Evolutionary conservation across 306 rosid genomes (phyloP), one percentile per base, ranked within the genome.

Genomic region (Prunus mume): DNA sequence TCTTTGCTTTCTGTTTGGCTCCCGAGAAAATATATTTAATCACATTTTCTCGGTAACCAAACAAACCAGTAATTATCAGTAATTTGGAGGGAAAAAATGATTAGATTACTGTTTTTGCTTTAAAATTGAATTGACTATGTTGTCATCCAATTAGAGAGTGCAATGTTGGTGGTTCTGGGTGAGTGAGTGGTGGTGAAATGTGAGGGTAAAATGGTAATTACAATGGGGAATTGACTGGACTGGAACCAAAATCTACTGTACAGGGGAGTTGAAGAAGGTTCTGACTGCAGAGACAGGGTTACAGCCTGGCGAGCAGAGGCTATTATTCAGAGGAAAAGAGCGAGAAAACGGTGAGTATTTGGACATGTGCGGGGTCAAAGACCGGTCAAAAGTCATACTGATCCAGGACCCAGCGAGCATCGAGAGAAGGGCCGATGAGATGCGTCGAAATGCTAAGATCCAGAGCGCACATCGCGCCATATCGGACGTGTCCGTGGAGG

Each of bases 231-330:
- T 69, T 69, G 43, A 47, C 41, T 3, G 75, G 43, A 46, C 28
- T 3, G 75, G 75, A 24, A 60, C 67, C 10, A 28, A 64, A 9
- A 5, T 45, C 0, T 45, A 25, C 10, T 45, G 2, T 60, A 19
- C 91, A 93, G 98, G 96, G 74, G 97, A 88, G 75, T 82, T 93
- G 91, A 93, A 93, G 93, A 89, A 90, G 92, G 12, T 80, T 41
- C 68, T 91, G 64, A 65, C 89, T 67, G 88, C 60, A 24, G 85
- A 87, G 84, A 91, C 88, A 0, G 93, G 96, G 76, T 54, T 93
- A 34, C 76, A 85, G 75, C 79, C 78, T 0, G 80, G 71, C 20
- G 97, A 91, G 43, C 97, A 93, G 85, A 86, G 81, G 76, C 17
- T 89, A 20, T 28, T 88, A 8, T 93, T 77, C 85, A 69, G 86